Evolutionary conservation across 2,329 filamentous ascomycete genomes (phyloP), one percentile per base, ranked within the genome.

Genomic region (Pseudopyricularia cyperi): DNA sequence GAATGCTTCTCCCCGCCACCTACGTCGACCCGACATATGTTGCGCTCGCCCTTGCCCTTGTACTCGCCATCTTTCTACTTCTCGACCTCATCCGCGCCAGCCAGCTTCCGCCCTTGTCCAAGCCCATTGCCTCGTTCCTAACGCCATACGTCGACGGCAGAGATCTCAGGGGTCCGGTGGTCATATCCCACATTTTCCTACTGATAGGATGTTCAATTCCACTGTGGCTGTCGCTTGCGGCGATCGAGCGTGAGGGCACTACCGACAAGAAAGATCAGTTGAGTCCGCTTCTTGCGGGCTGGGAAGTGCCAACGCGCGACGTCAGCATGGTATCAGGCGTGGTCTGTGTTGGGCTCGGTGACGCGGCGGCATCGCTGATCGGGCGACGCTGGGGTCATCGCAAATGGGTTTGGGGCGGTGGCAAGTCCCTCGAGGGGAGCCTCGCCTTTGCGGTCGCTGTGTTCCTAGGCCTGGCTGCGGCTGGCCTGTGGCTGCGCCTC

Each of bases 331-430:
- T 96, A 4, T 82, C 88, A 4, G 93, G 93, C 17, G 86, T 98
- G 3, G 77, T 97, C 28, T 97, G 93, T 64, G 93, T 98, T 2
- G 93, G 93, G 1, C 82, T 98, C 66, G 93, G 93, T 37, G 93
- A 98, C 62, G 90, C 93, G 0, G 93, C 91, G 0, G 93, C 93
- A 1, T 94, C 87, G 14, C 75, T 98, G 2, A 84, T 97, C 51
- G 93, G 93, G 1, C 77, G 93, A 33, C 81, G 91, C 17, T 95
- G 83, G 64, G 93, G 93, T 3, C 82, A 82, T 28, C 77, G 80
- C 33, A 97, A 96, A 71, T 98, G 93, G 93, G 77, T 90, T 24
- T 98, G 93, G 93, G 87, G 89, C 14, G 93, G 93, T 4, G 91
- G 90, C 14, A 98, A 98, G 74, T 95, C 89, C 56, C 74, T 98